Base-by-base conservation (phyloP, 352 stramenopile genomes). In the Pythium volutum region DNA sequence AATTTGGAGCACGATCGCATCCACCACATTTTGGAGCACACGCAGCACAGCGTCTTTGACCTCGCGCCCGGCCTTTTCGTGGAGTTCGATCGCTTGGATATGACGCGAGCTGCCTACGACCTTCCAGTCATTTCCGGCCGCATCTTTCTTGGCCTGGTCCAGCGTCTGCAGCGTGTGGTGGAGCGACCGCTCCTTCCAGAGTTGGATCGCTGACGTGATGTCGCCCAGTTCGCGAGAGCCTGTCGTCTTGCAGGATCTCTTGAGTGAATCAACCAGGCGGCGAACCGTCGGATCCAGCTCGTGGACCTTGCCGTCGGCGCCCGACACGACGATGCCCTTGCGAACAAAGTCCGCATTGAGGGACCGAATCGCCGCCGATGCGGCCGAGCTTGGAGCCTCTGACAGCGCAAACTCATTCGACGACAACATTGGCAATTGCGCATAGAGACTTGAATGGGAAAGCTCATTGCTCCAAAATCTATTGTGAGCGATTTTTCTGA, bases 171-270 rank as follows among this genome's bases (percentile, higher is more conserved):
- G 64, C 3, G 73, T 83, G 45, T 82, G 75, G 26, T 87, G 69
- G 23, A 88, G 47, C 12, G 79, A 84, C 16, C 79, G 63, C 61
- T 88, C 79, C 34, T 87, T 86, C 75, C 76, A 88, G 3, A 84
- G 65, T 65, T 88, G 79, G 14, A 87, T 64, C 20, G 29, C 36
- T 23, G 58, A 57, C 15, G 39, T 41, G n/a, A 74, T 55, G 22
- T 74, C 66, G 14, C 50, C 18, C 22, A 62, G 20, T 9, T 76
- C 64, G 48, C 64, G 38, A 1, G 55, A 60, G 12, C 45, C 57
- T 3, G n/a, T 22, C 1, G 27, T 20, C 16, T 53, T 45, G 18
- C 66, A 72, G 16, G 59, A 49, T 7, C 23, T 39, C 41, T 74
- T 67, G 8, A 76, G 66, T 14, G 41, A 11, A 2, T 55, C 51